A percentile compares a stretch with the other conserved stretches of the same genome.
Conservation (phyloP, 1,284 basidiomycete species). For the Boletus austroedulis region DNA sequence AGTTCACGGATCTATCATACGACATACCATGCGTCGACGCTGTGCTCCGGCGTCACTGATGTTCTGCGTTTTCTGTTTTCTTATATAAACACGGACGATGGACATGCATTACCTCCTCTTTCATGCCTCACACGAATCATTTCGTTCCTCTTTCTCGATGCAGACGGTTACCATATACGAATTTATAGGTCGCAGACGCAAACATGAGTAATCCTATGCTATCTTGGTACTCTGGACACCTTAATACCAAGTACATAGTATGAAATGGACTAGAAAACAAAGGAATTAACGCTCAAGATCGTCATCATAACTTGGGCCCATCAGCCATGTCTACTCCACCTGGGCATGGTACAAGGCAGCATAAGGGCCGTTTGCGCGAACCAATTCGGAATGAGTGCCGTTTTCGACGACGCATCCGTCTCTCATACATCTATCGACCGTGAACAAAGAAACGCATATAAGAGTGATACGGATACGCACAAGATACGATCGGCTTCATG, state of each 20-base stretch:
- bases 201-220: no score
- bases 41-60: neutral
- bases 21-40: conserved; percentile 3
- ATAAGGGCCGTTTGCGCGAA: conserved; percentile 48
- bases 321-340: conserved; percentile 20
- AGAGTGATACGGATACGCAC: conserved; percentile 40
- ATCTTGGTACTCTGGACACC: no score
- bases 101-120: conserved; percentile 2
- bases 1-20: neutral
- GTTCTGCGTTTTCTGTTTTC: neutral
- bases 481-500: conserved; percentile 59
- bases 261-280: no score
- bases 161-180: conserved; percentile 21
- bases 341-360: conserved; percentile 54
- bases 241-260: no score
- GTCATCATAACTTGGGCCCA: neutral
- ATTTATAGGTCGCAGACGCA: conserved; percentile 7
- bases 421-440: conserved; percentile 53
- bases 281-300: neutral
- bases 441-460: neutral
- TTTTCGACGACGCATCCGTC: conserved; percentile 51
- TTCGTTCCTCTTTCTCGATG: neutral
- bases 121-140: neutral
- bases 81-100: neutral
- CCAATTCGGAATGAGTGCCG: conserved; percentile 53